These are phyloP conservation scores for Gracilaria gracilis DNA, from an alignment of 23 red algal species.

Conservation along the genomic window DNA sequence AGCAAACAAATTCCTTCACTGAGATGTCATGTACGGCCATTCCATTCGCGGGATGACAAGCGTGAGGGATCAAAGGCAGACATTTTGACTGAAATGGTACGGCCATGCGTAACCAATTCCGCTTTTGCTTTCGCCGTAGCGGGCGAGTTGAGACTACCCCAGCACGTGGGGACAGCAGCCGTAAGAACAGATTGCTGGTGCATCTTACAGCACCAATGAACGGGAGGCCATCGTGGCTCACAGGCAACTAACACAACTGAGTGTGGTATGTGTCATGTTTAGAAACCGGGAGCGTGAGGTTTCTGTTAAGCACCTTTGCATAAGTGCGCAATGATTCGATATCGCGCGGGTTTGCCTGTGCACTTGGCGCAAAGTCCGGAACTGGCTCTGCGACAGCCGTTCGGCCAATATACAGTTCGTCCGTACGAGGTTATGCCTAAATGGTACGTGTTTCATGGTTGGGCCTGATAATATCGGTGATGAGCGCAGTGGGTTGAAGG, in stretches of 20 bases:
- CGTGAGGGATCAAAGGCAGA: conserved; percentile 39
- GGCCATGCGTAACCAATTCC: conserved; percentile 41
- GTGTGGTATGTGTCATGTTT: not conserved
- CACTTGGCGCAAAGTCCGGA: conserved; percentile 1
- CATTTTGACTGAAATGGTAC: conserved; percentile 1
- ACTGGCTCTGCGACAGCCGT: conserved; percentile 26
- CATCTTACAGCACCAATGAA: conserved; percentile 57
- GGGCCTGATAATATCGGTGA: conserved; percentile 33
- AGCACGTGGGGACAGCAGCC: conserved; percentile 70
- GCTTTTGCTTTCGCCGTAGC: conserved; percentile 66
- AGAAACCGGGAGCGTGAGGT: not conserved
- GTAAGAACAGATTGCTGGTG: conserved; percentile 24
- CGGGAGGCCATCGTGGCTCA: conserved; percentile 65
- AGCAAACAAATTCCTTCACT: no score
- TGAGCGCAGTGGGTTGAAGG: conserved; percentile 23
- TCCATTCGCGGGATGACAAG: not conserved
- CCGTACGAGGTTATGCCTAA: conserved; percentile 64
- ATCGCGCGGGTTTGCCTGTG: conserved; percentile 14
- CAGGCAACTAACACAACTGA: conserved; percentile 58
- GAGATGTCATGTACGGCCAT: not conserved
- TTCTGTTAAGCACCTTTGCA: conserved; percentile 23
- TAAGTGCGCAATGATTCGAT: conserved; percentile 29
- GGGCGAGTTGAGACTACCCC: conserved; percentile 66
- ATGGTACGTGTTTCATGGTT: conserved; percentile 24
- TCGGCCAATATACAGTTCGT: conserved; percentile 70